These are phyloP conservation scores for Mortierella sp. DNA, from an alignment of 371 early-diverging fungal species.

Conservation along the genomic window DNA sequence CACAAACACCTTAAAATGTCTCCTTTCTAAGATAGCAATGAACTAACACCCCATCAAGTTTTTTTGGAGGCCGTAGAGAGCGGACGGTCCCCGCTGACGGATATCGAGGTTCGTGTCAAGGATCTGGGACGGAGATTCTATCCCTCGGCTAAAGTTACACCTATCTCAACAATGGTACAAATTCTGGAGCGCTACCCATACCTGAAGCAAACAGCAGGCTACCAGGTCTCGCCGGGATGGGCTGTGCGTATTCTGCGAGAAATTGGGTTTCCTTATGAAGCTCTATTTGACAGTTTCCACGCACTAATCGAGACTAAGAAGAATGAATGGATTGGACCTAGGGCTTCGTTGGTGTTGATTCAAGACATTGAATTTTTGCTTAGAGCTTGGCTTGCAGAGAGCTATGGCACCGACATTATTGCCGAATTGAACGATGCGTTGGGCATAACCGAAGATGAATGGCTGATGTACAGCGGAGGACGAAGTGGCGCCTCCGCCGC, in stretches of 20 bases:
- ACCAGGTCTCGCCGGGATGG: conserved; percentile 40
- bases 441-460: conserved; percentile 33
- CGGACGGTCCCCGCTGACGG: conserved; percentile 47
- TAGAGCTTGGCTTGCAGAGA: conserved; percentile 48
- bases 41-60: conserved; percentile 5
- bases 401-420: conserved; percentile 30
- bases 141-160: conserved; percentile 62
- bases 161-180: conserved; percentile 49
- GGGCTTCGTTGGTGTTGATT: conserved; percentile 46
- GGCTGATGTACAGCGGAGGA: conserved; percentile 25
- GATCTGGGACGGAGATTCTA: conserved; percentile 62
- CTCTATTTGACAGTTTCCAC: conserved; percentile 55
- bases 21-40: neutral
- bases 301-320: conserved; percentile 49
- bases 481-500: conserved; percentile 17
- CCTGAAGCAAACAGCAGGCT: conserved; percentile 33
- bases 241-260: conserved; percentile 51
- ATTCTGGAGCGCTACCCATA: conserved; percentile 52
- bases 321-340: conserved; percentile 51
- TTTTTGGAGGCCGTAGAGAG: conserved; percentile 39
- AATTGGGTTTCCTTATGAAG: conserved; percentile 55
- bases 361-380: conserved; percentile 56
- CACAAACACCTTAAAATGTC: too few relatives aligned
- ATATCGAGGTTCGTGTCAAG: conserved; percentile 51
- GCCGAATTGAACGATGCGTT: conserved; percentile 44